A percentile compares a stretch with the other conserved stretches of the same genome.
phyloP scores from a whole-genome alignment of 768 basidiomycete genomes.

The Hygrophoropsis aurantiaca region DNA sequence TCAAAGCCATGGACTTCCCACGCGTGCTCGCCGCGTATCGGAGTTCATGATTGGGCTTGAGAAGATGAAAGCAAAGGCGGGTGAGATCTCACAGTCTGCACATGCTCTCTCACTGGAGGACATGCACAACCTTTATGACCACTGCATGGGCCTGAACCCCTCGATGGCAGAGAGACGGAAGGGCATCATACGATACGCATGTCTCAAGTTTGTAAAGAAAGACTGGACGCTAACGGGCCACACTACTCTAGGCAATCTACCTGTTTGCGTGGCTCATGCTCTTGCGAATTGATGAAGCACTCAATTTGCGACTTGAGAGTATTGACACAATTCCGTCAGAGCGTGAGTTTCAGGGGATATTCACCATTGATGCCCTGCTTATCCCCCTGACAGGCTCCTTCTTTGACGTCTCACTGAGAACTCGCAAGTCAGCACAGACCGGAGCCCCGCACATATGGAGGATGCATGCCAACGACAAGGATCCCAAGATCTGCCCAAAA shows the following conservation, averaged over 20 bases:
- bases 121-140: slow-evolving; percentile 16
- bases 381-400: not conserved
- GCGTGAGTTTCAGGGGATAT: too few relatives aligned
- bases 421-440: slow-evolving; percentile 15
- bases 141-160: slow-evolving; percentile 4
- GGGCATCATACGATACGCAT: slow-evolving; percentile 5
- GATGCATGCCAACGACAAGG: slow-evolving; percentile 15
- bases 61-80: slow-evolving; percentile 16
- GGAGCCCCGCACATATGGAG: slow-evolving; percentile 14
- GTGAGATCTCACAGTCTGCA: slow-evolving; percentile 20
- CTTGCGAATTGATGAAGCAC: slow-evolving; percentile 14
- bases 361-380: not conserved
- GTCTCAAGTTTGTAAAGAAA: too few relatives aligned
- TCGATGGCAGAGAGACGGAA: not conserved
- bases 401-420: slow-evolving; percentile 5
- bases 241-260: slow-evolving; percentile 10
- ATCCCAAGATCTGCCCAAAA: slow-evolving; percentile 15
- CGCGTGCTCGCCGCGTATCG: slow-evolving; percentile 13
- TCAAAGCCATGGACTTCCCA: slow-evolving; percentile 17
- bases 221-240: too few relatives aligned
- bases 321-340: slow-evolving; percentile 12
- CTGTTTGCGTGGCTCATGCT: slow-evolving; percentile 18
- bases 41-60: slow-evolving; percentile 23
- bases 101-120: slow-evolving; percentile 14
- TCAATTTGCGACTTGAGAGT: slow-evolving; percentile 12